A percentile compares a stretch with the other conserved stretches of the same genome.
Conservation (phyloP, 805 yeast species). For the Cyberlindnera xylosilytica region DNA sequence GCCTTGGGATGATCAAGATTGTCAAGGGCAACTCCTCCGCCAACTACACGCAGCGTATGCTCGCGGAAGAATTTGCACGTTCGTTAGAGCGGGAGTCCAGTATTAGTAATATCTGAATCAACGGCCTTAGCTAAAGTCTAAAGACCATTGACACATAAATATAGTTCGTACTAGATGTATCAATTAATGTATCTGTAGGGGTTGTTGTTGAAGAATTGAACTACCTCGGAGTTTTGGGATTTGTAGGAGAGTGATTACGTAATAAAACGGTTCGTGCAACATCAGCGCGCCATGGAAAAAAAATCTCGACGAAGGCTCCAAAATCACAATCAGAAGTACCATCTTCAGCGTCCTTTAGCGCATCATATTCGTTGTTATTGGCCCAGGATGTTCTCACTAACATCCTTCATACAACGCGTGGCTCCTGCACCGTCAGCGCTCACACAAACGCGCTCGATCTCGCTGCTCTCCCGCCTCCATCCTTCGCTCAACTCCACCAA, state of each 20-base stretch:
- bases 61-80: conserved; percentile 39
- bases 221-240: no score
- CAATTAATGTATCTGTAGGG: no score
- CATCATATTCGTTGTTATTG: no score
- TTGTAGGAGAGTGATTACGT: no score
- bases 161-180: no score
- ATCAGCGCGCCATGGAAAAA: background rate
- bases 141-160: no score
- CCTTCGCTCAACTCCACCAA: conserved; percentile 64
- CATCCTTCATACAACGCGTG: conserved; percentile 4
- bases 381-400: conserved; percentile 11
- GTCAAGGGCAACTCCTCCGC: conserved; percentile 38
- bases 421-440: background rate
- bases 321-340: background rate
- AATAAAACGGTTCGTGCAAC: background rate
- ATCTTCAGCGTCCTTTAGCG: no score
- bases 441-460: conserved; percentile 33
- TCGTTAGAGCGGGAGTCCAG: conserved; percentile 20
- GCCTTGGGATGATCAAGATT: conserved; percentile 56
- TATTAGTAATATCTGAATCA: no score
- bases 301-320: background rate
- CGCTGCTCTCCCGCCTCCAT: conserved; percentile 50
- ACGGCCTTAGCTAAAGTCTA: no score
- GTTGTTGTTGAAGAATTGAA: no score
- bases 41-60: conserved; percentile 54